Conservation (phyloP, 768 basidiomycete species). For the Boletus speciosus region DNA sequence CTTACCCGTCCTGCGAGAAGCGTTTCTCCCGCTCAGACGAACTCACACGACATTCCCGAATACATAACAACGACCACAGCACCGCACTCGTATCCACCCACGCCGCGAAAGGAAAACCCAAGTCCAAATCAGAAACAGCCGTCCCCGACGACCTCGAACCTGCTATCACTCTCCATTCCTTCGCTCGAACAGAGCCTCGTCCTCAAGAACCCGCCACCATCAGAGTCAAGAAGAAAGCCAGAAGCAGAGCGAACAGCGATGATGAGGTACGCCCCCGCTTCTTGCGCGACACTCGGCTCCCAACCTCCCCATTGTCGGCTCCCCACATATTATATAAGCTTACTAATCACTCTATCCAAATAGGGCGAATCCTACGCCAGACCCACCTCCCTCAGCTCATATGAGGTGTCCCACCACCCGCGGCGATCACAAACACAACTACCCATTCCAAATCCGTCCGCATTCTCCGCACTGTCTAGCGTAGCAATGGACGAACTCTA, state of each 20-base stretch:
- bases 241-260: constrained; percentile 75
- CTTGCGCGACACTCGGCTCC: constrained; percentile 1
- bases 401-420: constrained; percentile 35
- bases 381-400: constrained; percentile 48
- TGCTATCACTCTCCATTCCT: constrained; percentile 26
- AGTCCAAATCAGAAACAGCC: constrained; percentile 27
- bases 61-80: constrained; percentile 68
- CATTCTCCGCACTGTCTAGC: constrained; percentile 67
- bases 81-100: constrained; percentile 16
- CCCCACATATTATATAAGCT: constrained; percentile 29
- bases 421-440: constrained; percentile 28
- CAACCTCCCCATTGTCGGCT: constrained; percentile 17
- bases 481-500: constrained; percentile 88
- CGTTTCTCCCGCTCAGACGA: constrained; percentile 98
- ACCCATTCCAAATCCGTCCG: constrained; percentile 36
- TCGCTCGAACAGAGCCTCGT: constrained; percentile 15
- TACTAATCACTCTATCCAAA: constrained; percentile 15
- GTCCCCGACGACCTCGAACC: constrained; percentile 27
- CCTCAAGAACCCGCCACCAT: constrained; percentile 26
- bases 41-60: constrained; percentile 91
- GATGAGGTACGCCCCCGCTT: constrained; percentile 63
- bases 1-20: constrained; percentile 93
- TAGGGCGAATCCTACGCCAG: constrained; percentile 59
- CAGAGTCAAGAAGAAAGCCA: constrained; percentile 71
- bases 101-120: constrained; percentile 27